phyloP scores from a whole-genome alignment of 305 asterid genomes.

The Striga hermonthica region DNA sequence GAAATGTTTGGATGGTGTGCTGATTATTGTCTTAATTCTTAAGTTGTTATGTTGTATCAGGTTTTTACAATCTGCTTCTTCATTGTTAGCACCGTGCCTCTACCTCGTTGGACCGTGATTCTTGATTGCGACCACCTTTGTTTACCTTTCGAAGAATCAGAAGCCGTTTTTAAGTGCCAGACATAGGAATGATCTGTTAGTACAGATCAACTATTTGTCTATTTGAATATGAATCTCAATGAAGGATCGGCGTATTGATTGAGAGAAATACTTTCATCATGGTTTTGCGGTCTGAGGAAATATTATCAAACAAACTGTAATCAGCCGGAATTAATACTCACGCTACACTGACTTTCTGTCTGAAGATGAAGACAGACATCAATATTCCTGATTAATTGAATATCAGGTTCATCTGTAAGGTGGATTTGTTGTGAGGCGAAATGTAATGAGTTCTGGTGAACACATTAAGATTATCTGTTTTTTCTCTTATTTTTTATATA shows the following conservation, averaged over 20 bases:
- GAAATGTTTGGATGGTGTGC: constrained; percentile 10
- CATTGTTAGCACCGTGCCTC: constrained; percentile 1
- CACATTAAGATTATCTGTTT: too few species aligned
- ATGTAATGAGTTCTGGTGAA: too few species aligned
- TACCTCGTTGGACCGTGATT: too few species aligned
- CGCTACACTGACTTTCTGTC: constrained; percentile 26
- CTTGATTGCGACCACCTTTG: too few species aligned
- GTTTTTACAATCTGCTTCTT: too few species aligned
- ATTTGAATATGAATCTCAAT: too few species aligned
- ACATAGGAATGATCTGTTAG: not conserved
- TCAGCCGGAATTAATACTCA: constrained; percentile 19
- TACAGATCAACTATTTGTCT: not conserved
- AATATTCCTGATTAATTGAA: constrained; percentile 30
- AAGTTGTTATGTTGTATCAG: constrained; percentile 36
- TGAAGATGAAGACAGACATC: constrained; percentile 31
- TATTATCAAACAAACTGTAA: constrained; percentile 18
- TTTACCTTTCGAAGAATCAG: not conserved
- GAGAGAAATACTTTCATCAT: constrained; percentile 30
- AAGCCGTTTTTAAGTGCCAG: not conserved
- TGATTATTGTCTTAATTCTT: constrained; percentile 24
- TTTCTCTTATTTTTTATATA: constrained; percentile 25
- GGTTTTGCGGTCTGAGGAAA: constrained; percentile 30
- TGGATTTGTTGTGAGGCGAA: too few species aligned
- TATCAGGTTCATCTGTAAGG: constrained; percentile 29
- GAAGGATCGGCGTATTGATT: too few species aligned